Base-by-base conservation (phyloP, 2,329 filamentous ascomycete species). In the Thielaviopsis populi region DNA sequence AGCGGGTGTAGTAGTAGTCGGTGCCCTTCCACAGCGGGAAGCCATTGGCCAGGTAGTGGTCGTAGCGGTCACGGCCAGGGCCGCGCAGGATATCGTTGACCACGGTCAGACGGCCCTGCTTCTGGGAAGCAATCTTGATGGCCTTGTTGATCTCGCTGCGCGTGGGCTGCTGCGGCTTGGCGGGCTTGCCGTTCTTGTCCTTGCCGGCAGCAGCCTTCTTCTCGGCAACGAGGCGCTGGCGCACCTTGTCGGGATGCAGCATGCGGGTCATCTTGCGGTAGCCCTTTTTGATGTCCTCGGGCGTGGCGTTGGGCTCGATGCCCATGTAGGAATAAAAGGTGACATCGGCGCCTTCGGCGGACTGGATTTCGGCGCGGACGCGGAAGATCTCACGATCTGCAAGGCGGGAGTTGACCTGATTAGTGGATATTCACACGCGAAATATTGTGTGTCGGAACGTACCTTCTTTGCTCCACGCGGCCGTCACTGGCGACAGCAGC, bases 1-100 rank as follows among this genome's bases (percentile, higher is more conserved):
- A 96, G 65, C 94, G 86, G 70, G 85, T 85, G 78, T 99, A 99
- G 81, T 97, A 99, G 81, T 99, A 99, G 67, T 94, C 92, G 54
- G 92, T 96, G 65, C 94, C 94, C 77, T 92, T 91, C 94, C 94
- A 99, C 64, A 83, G 84, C 40, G 94, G 94, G 78, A 99, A 99
- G 67, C 94, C 94, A 75, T 97, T 91, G 73, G 79, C 77, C 66
- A 97, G 76, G 78, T 97, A 99, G 74, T 96, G 87, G 73, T 99
- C 92, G 75, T 99, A 99, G 68, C 94, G 87, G 69, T 89, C 88
- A 68, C 94, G 83, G 63, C 83, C 82, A 2, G 87, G 78, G 1
- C 92, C 90, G 69, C 88, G 85, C 62, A 99, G 85, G 71, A 99
- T 88, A 71, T 90, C 88, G 69, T 86, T 85, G 63, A 97, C 88